Base-by-base conservation (phyloP, 2,329 filamentous ascomycete genomes). In the Magnaporthiopsis rhizophila region DNA sequence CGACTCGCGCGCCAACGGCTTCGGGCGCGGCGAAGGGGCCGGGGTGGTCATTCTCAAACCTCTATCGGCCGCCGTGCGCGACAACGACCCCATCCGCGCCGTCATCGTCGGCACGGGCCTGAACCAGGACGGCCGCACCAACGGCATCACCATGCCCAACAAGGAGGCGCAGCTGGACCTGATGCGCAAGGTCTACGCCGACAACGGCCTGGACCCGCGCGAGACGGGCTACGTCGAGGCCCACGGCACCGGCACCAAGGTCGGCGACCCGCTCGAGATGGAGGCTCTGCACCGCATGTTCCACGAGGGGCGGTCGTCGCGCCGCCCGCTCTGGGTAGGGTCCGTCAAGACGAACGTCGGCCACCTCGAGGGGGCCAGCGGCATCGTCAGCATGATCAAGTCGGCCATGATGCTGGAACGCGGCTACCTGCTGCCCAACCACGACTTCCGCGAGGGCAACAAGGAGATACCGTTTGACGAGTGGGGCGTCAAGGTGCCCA, bases 1-100 rank as follows among this genome's bases (percentile, higher is more conserved):
- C 58, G 71, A 75, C 28, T 72, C 76, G 0, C 74, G 72, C 12
- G 68, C 75, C 34, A 80, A 80, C 65, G 82, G 81, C 0, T 84
- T 82, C 66, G 76, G 72, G 0, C 73, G 78, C 13, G 80, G 77
- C 1, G 81, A 84, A 65, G 81, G 78, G 0, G 69, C 77, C 3
- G 75, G 68, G 1, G 68, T 73, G 5, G 57, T 83, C 0, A 64
- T 80, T 0, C 63, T 84, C 0, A 77, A 76, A 2, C 64, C 69
- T 1, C 73, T 75, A 24, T 79, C 83, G 65, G 81, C 58, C 1
- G 66, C 66, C 3, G 18, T 69, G 59, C 12, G 57, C n/a, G 67
- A 68, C 50, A 65, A 65, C 53, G 64, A 67, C 59, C 63, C 65
- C 28, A 63, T 67, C 53, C 64, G 66, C 26, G 63, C 66, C 3